Conservation (phyloP, 2,329 filamentous ascomycete genomes). For the Drechslerella dactyloides region DNA sequence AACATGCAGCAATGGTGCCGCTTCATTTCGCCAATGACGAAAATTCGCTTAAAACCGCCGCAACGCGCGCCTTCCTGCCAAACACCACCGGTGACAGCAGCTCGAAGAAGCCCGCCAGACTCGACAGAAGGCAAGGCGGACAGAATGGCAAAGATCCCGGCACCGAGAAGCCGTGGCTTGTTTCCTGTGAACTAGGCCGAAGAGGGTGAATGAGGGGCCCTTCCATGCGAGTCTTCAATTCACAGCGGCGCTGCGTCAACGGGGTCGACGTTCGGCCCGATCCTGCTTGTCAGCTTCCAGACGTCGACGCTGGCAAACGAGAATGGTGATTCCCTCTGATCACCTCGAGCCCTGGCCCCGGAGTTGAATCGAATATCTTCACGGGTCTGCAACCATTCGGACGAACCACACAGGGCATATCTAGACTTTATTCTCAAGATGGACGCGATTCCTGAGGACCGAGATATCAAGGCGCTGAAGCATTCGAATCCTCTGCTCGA, state of each 20-base stretch:
- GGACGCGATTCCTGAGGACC: constrained; percentile 66
- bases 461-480: constrained; percentile 69
- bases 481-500: constrained; percentile 66
- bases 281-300: neutral
- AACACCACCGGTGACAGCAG: neutral
- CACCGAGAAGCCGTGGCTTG: neutral
- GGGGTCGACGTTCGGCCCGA: too few species aligned
- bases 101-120: neutral
- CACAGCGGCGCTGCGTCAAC: too few species aligned
- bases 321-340: too few species aligned
- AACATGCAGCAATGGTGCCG: neutral
- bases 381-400: neutral
- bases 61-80: constrained; percentile 23
- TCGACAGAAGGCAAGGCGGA: neutral
- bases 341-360: too few species aligned
- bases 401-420: neutral
- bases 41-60: constrained; percentile 20
- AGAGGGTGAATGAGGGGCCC: neutral
- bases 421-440: constrained; percentile 58
- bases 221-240: neutral
- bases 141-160: constrained; percentile 9
- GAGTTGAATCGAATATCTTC: too few species aligned
- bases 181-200: neutral
- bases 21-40: constrained; percentile 17
- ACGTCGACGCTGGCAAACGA: too few species aligned